Percentiles rank a stretch among this genome's conserved stretches.
Conservation (phyloP, 202 grass and related monocot genomes). For the Musa balbisiana region DNA sequence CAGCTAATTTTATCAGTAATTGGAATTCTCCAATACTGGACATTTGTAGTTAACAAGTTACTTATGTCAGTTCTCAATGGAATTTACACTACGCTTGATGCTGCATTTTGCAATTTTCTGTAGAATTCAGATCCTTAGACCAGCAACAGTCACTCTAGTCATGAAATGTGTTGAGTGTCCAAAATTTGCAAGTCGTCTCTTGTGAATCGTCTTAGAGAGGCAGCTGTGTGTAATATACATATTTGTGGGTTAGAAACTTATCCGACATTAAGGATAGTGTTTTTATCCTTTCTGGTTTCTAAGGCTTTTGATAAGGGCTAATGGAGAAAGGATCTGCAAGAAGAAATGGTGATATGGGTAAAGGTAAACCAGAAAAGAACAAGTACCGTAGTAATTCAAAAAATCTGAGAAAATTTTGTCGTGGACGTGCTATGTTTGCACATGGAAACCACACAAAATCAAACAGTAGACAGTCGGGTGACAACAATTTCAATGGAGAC, state of each 20-base stretch:
- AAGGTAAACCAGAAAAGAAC: constrained; percentile 18
- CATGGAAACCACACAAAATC: constrained; percentile 14
- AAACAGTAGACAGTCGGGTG: constrained; percentile 6
- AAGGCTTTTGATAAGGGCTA: constrained; percentile 21
- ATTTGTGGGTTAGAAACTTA: too few species aligned
- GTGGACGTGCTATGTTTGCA: background rate
- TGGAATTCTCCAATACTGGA: too few species aligned
- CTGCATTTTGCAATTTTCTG: background rate
- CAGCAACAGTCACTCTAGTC: background rate
- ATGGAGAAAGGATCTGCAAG: constrained; percentile 28
- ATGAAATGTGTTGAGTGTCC: background rate
- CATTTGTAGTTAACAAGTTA: too few species aligned
- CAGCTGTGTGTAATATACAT: background rate
- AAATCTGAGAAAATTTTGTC: constrained; percentile 11
- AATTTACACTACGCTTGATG: too few species aligned
- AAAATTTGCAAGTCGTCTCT: background rate
- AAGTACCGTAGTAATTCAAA: constrained; percentile 18
- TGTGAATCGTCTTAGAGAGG: background rate
- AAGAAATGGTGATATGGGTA: constrained; percentile 5
- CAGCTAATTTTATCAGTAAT: too few species aligned
- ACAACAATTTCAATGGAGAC: background rate
- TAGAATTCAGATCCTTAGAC: background rate
- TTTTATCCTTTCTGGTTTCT: too few species aligned
- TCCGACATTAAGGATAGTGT: too few species aligned
- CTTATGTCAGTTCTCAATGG: too few species aligned